Conservation (phyloP, 2,329 filamentous ascomycete species). For the Cercospora sp. region DNA sequence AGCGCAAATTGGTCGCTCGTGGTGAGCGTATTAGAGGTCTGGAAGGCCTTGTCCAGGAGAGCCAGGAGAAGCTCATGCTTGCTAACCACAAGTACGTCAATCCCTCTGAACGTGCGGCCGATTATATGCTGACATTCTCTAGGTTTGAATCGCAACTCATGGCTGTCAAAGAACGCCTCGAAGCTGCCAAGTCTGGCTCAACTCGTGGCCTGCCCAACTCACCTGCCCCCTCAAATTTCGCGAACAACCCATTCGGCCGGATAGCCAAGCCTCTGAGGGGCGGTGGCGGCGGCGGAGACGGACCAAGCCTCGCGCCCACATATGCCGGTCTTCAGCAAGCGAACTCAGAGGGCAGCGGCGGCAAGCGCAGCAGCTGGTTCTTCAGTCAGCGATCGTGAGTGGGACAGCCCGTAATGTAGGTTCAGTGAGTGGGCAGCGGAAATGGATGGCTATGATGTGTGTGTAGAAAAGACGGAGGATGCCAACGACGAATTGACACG, state of each 20-base stretch:
- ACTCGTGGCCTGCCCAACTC: conserved; percentile 76
- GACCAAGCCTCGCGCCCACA: conserved; percentile 42
- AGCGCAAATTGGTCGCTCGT: conserved; percentile 91
- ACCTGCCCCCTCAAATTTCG: conserved; percentile 43
- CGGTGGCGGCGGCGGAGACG: conserved; percentile 47
- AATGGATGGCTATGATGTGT: conserved; percentile 1
- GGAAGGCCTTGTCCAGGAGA: conserved; percentile 89
- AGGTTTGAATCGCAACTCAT: conserved; percentile 98
- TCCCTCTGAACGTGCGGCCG: neutral
- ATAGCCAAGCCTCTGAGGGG: conserved; percentile 67
- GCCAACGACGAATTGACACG: conserved; percentile 10
- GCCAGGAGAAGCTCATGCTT: conserved; percentile 95
- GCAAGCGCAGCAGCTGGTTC: conserved; percentile 72
- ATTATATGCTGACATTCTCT: conserved; percentile 23
- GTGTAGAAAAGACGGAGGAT: neutral
- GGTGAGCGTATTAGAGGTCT: conserved; percentile 96
- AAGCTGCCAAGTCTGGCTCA: conserved; percentile 88
- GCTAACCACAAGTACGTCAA: conserved; percentile 88
- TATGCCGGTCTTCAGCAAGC: conserved; percentile 45
- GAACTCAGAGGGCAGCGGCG: conserved; percentile 36
- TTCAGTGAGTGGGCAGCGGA: neutral
- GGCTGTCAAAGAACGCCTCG: conserved; percentile 95
- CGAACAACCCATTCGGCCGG: conserved; percentile 70
- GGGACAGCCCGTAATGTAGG: neutral
- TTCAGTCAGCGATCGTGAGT: conserved; percentile 57